A percentile compares a stretch with the other conserved stretches of the same genome.
These are phyloP conservation scores for Hansenula lynferdii DNA, from an alignment of 1,139 yeast genomes.

Conservation along the genomic window DNA sequence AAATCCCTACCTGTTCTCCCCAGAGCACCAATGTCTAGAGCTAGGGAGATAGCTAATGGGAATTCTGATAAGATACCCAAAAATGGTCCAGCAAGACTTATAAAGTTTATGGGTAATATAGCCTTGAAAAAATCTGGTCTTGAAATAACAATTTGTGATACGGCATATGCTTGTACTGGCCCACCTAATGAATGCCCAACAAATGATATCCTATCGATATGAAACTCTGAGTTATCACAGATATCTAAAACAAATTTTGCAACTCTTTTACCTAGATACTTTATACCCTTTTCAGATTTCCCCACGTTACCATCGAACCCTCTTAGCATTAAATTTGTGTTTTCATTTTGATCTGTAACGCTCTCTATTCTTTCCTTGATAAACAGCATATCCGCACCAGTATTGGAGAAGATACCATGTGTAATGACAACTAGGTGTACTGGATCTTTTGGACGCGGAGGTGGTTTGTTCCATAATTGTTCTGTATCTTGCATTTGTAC, in stretches of 20 bases:
- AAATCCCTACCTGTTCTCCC: conserved; percentile 64
- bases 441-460: conserved; percentile 37
- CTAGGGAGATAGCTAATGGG: conserved; percentile 52
- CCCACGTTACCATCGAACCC: conserved; percentile 58
- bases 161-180: conserved; percentile 57
- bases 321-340: conserved; percentile 44
- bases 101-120: conserved; percentile 50
- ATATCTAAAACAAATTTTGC: conserved; percentile 52
- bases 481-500: conserved; percentile 40
- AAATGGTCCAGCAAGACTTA: conserved; percentile 57
- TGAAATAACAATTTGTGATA: conserved; percentile 44
- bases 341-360: conserved; percentile 18
- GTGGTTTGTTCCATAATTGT: conserved; percentile 48
- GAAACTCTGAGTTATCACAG: conserved; percentile 32
- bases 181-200: conserved; percentile 66
- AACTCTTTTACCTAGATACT: conserved; percentile 54
- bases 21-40: conserved; percentile 56
- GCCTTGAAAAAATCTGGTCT: conserved; percentile 49
- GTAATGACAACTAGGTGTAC: conserved; percentile 57
- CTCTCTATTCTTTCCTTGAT: conserved; percentile 52
- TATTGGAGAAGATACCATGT: conserved; percentile 65
- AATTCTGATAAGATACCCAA: conserved; percentile 59
- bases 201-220: conserved; percentile 49
- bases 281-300: conserved; percentile 58
- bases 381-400: conserved; percentile 59